These are phyloP conservation scores for Fusarium globosum DNA, from an alignment of 2,329 filamentous ascomycete species.

Conservation along the genomic window DNA sequence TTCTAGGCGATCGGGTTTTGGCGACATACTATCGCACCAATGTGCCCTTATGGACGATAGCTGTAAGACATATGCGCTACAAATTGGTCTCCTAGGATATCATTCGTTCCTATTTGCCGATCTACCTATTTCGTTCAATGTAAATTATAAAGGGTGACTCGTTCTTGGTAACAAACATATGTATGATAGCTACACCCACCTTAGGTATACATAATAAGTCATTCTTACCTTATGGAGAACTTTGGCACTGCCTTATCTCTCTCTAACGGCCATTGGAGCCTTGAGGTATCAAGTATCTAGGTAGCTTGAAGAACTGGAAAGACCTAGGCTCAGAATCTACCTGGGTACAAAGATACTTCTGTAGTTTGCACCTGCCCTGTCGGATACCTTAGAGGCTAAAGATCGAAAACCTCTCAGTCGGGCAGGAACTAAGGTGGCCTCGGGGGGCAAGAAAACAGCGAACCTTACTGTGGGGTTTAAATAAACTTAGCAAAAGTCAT, in stretches of 20 bases:
- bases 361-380: neutral
- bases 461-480: too few species aligned
- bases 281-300: neutral
- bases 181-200: slow-evolving; percentile 14
- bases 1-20: neutral
- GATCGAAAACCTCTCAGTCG: neutral
- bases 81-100: slow-evolving; percentile 4
- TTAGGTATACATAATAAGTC: neutral
- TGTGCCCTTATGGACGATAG: neutral
- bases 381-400: neutral
- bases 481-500: too few species aligned
- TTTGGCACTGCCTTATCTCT: neutral
- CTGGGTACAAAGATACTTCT: neutral
- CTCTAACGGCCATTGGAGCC: neutral
- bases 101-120: neutral
- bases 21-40: neutral
- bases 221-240: neutral
- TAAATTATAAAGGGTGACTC: slow-evolving; percentile 4
- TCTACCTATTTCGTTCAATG: slow-evolving; percentile 1
- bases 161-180: neutral
- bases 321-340: neutral
- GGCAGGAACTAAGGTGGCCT: neutral
- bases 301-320: neutral
- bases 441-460: too few species aligned
- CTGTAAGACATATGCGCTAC: neutral